Evolutionary conservation across 805 yeast species (phyloP), one percentile per base, ranked within the genome.

Genomic region (Maudiozyma turicensis): DNA sequence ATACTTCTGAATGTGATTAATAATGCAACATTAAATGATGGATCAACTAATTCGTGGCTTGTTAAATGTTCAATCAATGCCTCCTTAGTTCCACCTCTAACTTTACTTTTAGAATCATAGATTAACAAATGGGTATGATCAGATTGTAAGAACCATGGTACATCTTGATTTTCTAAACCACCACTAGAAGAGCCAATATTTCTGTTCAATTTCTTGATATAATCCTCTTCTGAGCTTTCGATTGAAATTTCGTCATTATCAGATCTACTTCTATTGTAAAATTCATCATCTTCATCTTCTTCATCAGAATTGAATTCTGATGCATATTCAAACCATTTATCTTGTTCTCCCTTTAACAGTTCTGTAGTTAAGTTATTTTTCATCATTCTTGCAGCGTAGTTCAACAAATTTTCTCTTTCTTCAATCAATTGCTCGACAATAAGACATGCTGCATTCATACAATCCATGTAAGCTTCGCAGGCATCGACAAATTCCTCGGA

Each of bases 41-140:
- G 75, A 58, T 82, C 86, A 26, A 76, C 66, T 39, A 75, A 64
- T 47, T 77, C 78, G 59, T 88, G 95, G 59, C 82, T 84, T 0
- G 95, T 86, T 51, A 90, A 71, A 63, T 86, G 87, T 48, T 88
- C 84, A 7, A 91, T 74, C 42, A 91, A 69, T 0, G 95, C 95
- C 42, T 77, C 81, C 43, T 79, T 75, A 0, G 95, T 78, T 5
- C 96, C 97, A 46, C 96, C 97, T 62, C 83, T 84, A 37, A 89
- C 75, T 47, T 74, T 74, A 1, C 90, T 93, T 51, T 80, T 78
- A 32, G 79, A 68, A 54, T 87, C 93, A 57, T 79, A 81, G 29
- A 81, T 70, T 46, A 73, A 56, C 50, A 76, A 80, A 53, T 64
- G 73, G 52, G 79, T 86, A 47, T 78, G 81, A 54, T 83, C 89